Conservation (phyloP, 2,329 filamentous ascomycete species). For the Microthyrium microscopicum region DNA sequence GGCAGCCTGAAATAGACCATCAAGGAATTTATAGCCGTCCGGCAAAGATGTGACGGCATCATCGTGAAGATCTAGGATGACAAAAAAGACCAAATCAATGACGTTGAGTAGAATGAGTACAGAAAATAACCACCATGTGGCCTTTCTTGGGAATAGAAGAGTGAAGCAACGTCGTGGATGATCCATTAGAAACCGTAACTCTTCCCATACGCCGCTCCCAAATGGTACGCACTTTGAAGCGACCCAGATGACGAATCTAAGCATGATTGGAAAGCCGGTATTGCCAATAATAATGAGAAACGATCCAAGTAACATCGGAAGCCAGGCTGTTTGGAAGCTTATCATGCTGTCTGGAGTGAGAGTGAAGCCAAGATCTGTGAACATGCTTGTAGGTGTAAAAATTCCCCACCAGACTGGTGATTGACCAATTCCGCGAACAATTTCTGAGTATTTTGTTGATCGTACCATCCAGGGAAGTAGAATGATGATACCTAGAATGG, state of each 20-base stretch:
- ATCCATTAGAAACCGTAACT: conserved; percentile 77
- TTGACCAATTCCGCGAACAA: conserved; percentile 47
- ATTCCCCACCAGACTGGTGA: conserved; percentile 78
- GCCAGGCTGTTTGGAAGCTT: conserved; percentile 63
- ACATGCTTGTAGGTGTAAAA: conserved; percentile 73
- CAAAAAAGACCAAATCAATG: conserved; percentile 77
- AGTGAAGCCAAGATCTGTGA: conserved; percentile 90
- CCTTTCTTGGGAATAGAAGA: conserved; percentile 71
- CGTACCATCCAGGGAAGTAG: conserved; percentile 67
- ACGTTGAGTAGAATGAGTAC: conserved; percentile 69
- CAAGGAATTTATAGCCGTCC: conserved; percentile 58
- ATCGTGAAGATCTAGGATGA: conserved; percentile 74
- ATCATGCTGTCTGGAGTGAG: conserved; percentile 88
- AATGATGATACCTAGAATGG: conserved; percentile 55
- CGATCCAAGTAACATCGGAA: conserved; percentile 58
- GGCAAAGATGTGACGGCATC: conserved; percentile 50
- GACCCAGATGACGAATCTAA: conserved; percentile 84
- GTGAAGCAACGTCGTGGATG: conserved; percentile 95
- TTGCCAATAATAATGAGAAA: conserved; percentile 92
- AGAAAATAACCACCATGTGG: conserved; percentile 92
- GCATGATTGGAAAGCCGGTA: conserved; percentile 87
- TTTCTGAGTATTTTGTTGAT: conserved; percentile 40
- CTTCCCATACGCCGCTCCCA: conserved; percentile 65
- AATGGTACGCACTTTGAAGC: conserved; percentile 48
- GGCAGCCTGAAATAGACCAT: conserved; percentile 79